phyloP scores from a whole-genome alignment of 2,329 filamentous ascomycete species.

The Fusarium sp. region DNA sequence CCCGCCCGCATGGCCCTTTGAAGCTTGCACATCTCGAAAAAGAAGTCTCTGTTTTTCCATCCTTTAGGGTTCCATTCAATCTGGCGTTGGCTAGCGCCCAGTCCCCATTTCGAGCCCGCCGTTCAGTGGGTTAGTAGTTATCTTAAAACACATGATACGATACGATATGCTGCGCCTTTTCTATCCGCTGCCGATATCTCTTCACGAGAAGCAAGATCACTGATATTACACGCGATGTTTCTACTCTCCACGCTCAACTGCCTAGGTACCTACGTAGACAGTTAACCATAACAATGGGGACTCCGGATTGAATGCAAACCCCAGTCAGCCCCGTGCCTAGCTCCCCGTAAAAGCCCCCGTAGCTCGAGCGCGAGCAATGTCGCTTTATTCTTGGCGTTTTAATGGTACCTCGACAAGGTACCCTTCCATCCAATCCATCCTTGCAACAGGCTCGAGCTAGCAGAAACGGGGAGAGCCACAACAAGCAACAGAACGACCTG shows the following conservation, averaged over 20 bases:
- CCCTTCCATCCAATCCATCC: slow-evolving; percentile 35
- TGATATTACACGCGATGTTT: background rate
- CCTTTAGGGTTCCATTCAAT: slow-evolving; percentile 25
- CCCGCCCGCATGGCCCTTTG: slow-evolving; percentile 12
- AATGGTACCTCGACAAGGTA: slow-evolving; percentile 39
- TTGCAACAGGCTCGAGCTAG: slow-evolving; percentile 34
- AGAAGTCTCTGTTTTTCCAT: slow-evolving; percentile 37
- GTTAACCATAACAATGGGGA: too few relatives aligned
- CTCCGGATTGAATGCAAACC: slow-evolving; percentile 4
- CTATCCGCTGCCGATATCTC: background rate
- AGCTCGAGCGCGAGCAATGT: slow-evolving; percentile 40
- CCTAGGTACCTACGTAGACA: background rate
- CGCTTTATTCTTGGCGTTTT: slow-evolving; percentile 39
- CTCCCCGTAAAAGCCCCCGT: slow-evolving; percentile 39
- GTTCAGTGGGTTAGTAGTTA: slow-evolving; percentile 26
- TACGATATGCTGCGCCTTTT: background rate
- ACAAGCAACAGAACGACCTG: slow-evolving; percentile 18
- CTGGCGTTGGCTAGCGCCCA: slow-evolving; percentile 39
- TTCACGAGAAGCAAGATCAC: too few relatives aligned
- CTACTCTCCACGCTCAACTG: slow-evolving; percentile 13
- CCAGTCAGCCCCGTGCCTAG: slow-evolving; percentile 41
- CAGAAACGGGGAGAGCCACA: slow-evolving; percentile 42
- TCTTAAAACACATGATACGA: slow-evolving; percentile 12
- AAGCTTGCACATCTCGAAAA: slow-evolving; percentile 13
- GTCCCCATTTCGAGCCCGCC: slow-evolving; percentile 35